phyloP scores from a whole-genome alignment of 768 basidiomycete genomes.

The Psilocybe azurescens region DNA sequence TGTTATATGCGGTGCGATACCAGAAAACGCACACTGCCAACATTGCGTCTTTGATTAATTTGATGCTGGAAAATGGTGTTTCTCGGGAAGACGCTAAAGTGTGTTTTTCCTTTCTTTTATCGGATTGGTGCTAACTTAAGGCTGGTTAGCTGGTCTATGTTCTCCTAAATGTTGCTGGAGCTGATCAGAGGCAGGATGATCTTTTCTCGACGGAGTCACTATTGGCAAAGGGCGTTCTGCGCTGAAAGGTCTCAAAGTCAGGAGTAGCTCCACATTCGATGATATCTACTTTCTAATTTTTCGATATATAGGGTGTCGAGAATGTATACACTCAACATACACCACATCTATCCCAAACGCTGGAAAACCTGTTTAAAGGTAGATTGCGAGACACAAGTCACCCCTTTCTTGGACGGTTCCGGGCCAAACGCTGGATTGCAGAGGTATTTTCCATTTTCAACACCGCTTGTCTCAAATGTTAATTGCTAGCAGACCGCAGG shows the following conservation, averaged over 20 bases:
- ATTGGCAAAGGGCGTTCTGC: slow-evolving; percentile 92
- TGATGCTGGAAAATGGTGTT: slow-evolving; percentile 78
- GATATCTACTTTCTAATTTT: background rate
- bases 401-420: slow-evolving; percentile 80
- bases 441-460: slow-evolving; percentile 49
- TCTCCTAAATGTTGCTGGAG: slow-evolving; percentile 89
- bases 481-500: slow-evolving; percentile 72
- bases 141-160: slow-evolving; percentile 84
- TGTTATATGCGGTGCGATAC: slow-evolving; percentile 92
- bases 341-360: slow-evolving; percentile 90
- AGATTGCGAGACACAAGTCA: slow-evolving; percentile 87
- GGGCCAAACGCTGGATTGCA: slow-evolving; percentile 76
- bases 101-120: slow-evolving; percentile 18
- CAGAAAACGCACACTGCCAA: slow-evolving; percentile 88
- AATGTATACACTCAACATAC: slow-evolving; percentile 99
- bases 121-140: slow-evolving; percentile 14
- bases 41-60: slow-evolving; percentile 78
- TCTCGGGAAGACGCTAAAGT: slow-evolving; percentile 79
- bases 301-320: slow-evolving; percentile 82
- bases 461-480: background rate
- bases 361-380: slow-evolving; percentile 89
- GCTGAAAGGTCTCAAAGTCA: slow-evolving; percentile 91
- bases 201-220: slow-evolving; percentile 95
- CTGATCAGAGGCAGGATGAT: slow-evolving; percentile 97
- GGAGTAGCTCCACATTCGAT: slow-evolving; percentile 9